Percentiles rank a stretch among this genome's conserved stretches.
Evolutionary conservation across 2,329 filamentous ascomycete genomes (phyloP).

Genomic region (Trichoderma pleuroti): DNA sequence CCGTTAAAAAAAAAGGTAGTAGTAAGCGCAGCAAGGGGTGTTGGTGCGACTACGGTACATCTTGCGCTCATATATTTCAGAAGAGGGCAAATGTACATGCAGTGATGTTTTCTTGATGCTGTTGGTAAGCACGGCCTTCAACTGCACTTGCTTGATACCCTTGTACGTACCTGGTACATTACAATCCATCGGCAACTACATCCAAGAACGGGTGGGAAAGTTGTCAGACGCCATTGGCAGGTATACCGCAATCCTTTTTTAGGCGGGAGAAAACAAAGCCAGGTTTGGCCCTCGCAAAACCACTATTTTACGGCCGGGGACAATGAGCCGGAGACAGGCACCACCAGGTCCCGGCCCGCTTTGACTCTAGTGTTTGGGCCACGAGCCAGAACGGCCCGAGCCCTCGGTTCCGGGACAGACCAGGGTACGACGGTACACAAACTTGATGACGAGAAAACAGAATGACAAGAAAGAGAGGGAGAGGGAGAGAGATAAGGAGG

Average conservation of each 20-base stretch:
- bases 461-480: not conserved
- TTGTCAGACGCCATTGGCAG: not conserved
- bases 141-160: not conserved
- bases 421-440: not conserved
- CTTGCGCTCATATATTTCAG: too few species aligned
- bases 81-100: too few species aligned
- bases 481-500: not conserved
- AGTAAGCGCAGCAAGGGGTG: too few species aligned
- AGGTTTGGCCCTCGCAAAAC: too few species aligned
- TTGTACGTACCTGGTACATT: not conserved
- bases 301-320: too few species aligned
- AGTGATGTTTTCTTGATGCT: not conserved
- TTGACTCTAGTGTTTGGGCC: not conserved
- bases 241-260: not conserved
- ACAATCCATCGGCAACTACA: not conserved
- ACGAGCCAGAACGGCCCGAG: not conserved
- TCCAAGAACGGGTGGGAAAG: not conserved
- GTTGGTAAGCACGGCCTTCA: not conserved
- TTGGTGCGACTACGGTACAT: too few species aligned
- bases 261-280: too few species aligned
- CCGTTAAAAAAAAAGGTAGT: too few species aligned
- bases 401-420: not conserved
- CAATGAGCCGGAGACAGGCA: too few species aligned
- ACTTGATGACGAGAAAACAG: not conserved
- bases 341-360: not conserved